A percentile compares a stretch with the other conserved stretches of the same genome.
Conservation (phyloP, 2,329 filamentous ascomycete genomes). For the Aspergillus piperis region DNA sequence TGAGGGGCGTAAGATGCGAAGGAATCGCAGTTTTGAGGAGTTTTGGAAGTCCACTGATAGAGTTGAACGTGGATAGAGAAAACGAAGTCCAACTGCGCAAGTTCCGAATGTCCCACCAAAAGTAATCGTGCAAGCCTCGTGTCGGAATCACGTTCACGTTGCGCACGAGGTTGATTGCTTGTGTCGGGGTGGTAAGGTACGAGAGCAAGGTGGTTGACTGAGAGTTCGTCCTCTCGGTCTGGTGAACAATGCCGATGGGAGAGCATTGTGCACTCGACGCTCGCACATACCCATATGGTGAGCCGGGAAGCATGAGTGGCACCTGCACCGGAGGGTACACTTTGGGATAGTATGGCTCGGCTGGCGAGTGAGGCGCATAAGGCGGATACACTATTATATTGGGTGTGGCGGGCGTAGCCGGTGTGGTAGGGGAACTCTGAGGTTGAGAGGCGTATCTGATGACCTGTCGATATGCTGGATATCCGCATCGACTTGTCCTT, state of each 20-base stretch:
- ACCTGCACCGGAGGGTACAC: conserved; percentile 39
- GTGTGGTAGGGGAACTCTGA: conserved; percentile 43
- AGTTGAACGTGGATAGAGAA: conserved; percentile 68
- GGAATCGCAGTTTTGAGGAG: conserved; percentile 70
- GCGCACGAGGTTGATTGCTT: conserved; percentile 77
- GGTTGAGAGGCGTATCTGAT: conserved; percentile 57
- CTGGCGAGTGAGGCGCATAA: conserved; percentile 33
- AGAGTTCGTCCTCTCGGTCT: conserved; percentile 28
- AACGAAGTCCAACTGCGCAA: conserved; percentile 82
- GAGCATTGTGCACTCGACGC: conserved; percentile 29
- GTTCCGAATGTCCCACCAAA: conserved; percentile 95
- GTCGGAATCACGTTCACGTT: conserved; percentile 69
- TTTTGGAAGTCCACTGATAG: conserved; percentile 69
- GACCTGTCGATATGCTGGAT: conserved; percentile 80
- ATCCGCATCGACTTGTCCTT: conserved; percentile 70
- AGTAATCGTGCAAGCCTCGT: conserved; percentile 73
- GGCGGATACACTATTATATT: conserved; percentile 41
- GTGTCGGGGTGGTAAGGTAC: conserved; percentile 78
- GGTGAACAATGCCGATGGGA: conserved; percentile 28
- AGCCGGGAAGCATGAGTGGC: conserved; percentile 31
- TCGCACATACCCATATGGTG: conserved; percentile 31
- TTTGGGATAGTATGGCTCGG: conserved; percentile 45
- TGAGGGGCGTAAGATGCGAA: conserved; percentile 39
- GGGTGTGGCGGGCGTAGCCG: conserved; percentile 42
- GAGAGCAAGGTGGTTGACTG: conserved; percentile 68